These are phyloP conservation scores for Naganishia liquefaciens DNA, from an alignment of 1,284 basidiomycete genomes.

Conservation along the genomic window DNA sequence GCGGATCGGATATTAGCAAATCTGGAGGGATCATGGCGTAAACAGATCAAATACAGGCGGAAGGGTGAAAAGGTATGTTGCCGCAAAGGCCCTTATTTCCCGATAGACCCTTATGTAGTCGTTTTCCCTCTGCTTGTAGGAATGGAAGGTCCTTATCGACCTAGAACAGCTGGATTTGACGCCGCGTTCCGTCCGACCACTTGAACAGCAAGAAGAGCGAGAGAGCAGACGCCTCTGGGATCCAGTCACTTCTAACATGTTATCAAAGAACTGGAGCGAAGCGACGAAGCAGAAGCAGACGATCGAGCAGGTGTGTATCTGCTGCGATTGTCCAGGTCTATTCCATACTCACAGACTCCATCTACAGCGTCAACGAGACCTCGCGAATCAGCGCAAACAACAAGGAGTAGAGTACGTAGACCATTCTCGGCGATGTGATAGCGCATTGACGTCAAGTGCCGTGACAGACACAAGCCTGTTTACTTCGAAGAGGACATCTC, in stretches of 20 bases:
- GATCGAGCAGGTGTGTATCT: constrained; percentile 70
- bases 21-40: constrained; percentile 87
- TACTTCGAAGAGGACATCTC: constrained; percentile 76
- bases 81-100: constrained; percentile 5
- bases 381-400: constrained; percentile 76
- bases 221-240: constrained; percentile 92
- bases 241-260: constrained; percentile 71
- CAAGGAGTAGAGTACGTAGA: constrained; percentile 70
- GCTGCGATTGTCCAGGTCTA: background rate
- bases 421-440: background rate
- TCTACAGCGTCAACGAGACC: constrained; percentile 68
- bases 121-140: constrained; percentile 48
- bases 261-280: constrained; percentile 82
- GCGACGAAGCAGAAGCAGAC: constrained; percentile 82
- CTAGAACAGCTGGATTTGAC: constrained; percentile 71
- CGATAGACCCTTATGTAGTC: background rate
- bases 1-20: constrained; percentile 71
- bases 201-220: constrained; percentile 72
- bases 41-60: constrained; percentile 75
- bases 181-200: constrained; percentile 79
- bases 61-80: constrained; percentile 61
- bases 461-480: constrained; percentile 68
- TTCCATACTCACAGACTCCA: no score
- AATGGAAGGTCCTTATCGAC: constrained; percentile 73
- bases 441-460: background rate